Conservation (phyloP, 129 eudicot species). For the Logfia minima region DNA sequence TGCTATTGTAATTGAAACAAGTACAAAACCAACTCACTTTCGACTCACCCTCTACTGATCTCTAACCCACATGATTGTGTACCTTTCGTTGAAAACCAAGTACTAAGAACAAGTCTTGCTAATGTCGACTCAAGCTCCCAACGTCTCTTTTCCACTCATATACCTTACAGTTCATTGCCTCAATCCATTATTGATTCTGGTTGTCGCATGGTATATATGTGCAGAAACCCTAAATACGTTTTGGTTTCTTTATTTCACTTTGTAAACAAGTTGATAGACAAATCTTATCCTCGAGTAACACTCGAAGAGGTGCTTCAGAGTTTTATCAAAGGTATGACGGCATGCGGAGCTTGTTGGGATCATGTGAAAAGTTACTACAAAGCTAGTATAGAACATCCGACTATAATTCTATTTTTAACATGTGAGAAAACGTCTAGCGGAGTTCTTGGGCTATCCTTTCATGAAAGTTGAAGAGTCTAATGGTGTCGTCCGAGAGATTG, state of each 20-base stretch:
- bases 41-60: no score
- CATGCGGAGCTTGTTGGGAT: not conserved
- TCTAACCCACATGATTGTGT: conserved; percentile 7
- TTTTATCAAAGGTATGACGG: not conserved
- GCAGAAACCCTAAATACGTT: conserved; percentile 11
- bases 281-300: not conserved
- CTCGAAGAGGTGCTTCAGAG: not conserved
- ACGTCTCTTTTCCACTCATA: conserved; percentile 19
- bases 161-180: not conserved
- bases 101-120: not conserved
- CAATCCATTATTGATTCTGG: not conserved
- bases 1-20: not conserved
- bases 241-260: not conserved
- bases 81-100: not conserved
- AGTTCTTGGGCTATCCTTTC: not conserved
- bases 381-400: no score
- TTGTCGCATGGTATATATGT: conserved; percentile 1
- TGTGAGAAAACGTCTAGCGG: not conserved
- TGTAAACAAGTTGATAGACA: not conserved
- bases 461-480: not conserved
- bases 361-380: not conserved
- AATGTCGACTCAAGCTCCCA: not conserved
- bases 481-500: not conserved
- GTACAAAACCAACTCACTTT: not conserved
- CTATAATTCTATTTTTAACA: no score